A percentile compares a stretch with the other conserved stretches of the same genome.
Conservation (phyloP, 2,329 filamentous ascomycete species). For the Pyrenochaeta sp. region DNA sequence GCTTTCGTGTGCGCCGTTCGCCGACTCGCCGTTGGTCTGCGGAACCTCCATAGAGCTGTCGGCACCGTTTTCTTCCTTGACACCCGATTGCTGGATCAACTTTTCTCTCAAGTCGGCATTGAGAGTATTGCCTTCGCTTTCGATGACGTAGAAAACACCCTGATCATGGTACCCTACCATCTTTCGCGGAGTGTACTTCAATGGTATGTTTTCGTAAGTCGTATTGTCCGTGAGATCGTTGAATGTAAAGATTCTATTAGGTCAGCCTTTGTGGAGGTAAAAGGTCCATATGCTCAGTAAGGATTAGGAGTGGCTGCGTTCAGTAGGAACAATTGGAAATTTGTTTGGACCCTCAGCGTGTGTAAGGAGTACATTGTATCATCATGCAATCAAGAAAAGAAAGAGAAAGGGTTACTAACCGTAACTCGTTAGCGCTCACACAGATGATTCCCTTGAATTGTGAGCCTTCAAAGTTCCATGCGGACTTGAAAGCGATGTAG, state of each 20-base stretch:
- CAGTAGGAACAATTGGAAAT: slow-evolving; percentile 98
- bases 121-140: slow-evolving; percentile 91
- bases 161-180: slow-evolving; percentile 88
- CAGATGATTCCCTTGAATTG: slow-evolving; percentile 95
- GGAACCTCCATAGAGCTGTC: slow-evolving; percentile 45
- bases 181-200: slow-evolving; percentile 89
- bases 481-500: slow-evolving; percentile 88
- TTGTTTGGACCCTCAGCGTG: slow-evolving; percentile 60
- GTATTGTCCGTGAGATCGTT: slow-evolving; percentile 86
- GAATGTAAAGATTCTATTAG: slow-evolving; percentile 81
- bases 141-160: slow-evolving; percentile 91
- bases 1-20: slow-evolving; percentile 27
- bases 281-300: not conserved
- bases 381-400: slow-evolving; percentile 61
- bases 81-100: slow-evolving; percentile 73
- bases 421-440: slow-evolving; percentile 85
- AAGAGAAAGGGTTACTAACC: slow-evolving; percentile 65
- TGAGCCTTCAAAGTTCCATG: slow-evolving; percentile 96
- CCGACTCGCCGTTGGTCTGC: slow-evolving; percentile 21
- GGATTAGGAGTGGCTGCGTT: slow-evolving; percentile 51
- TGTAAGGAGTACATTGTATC: slow-evolving; percentile 63
- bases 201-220: slow-evolving; percentile 82
- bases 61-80: slow-evolving; percentile 23
- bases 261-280: slow-evolving; percentile 18
- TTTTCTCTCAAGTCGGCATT: slow-evolving; percentile 79